Base-by-base conservation (phyloP, 345 rosid species). In the Pugionium dolabratum region DNA sequence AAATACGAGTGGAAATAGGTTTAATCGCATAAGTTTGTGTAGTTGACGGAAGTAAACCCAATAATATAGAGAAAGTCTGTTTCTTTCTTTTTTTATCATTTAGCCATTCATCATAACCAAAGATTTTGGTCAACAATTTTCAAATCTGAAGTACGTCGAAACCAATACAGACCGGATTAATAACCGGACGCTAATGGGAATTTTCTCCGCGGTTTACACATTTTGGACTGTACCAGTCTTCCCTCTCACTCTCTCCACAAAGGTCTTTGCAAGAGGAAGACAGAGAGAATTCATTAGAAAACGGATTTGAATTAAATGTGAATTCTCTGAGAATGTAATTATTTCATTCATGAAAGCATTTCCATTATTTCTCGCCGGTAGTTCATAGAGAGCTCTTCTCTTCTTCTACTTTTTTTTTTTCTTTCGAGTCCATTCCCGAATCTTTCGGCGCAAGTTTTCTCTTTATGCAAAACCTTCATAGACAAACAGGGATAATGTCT, bases 401-500 rank as follows among this genome's bases (percentile, higher is more conserved):
- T 63, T 61, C 47, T 63, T 31, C 65, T 30, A 4, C 70, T 9
- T 46, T 46, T 41, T 44, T 45, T 60, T 27, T n/a, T n/a, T 11
- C 1, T 41, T 8, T 18, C 40, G 7, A 36, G 18, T 7, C 9
- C 35, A 42, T 59, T 3, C 9, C 27, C 7, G 54, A 64, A 31
- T 47, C 59, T 63, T 70, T 39, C 11, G 62, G 40, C 50, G 62
- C 62, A 62, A 62, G 75, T 62, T 56, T 64, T 51, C 59, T 27
- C 40, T 30, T 45, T 6, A 6, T 29, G 7, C 43, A 5, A 63
- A 29, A 25, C 33, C 18, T 50, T 25, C 34, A 8, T 7, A 28
- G 1, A 7, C 6, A 47, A 56, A 56, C 41, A 2, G 7, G 30
- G 56, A 65, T 31, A 62, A 87, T 87, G 86, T 85, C 86, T 5